phyloP scores from a whole-genome alignment of 495 filamentous ascomycete genomes.

The Hyaloscypha bicolor region DNA sequence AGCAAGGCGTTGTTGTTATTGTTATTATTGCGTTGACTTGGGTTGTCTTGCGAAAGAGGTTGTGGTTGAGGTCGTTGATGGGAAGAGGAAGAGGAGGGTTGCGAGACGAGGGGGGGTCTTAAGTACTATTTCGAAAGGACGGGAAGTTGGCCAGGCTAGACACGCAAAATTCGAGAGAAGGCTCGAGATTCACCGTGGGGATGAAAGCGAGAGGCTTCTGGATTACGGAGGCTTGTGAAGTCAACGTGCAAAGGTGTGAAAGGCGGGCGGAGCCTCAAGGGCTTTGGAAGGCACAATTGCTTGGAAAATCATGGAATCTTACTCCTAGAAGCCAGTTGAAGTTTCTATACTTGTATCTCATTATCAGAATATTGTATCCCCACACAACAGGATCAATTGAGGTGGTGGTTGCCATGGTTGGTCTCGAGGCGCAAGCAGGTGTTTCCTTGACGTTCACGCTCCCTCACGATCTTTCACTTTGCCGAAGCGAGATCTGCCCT shows the following conservation, averaged over 20 bases:
- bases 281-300: background rate
- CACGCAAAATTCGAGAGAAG: background rate
- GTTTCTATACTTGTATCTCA: background rate
- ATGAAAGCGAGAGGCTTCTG: background rate
- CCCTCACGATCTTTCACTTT: background rate
- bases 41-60: background rate
- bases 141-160: background rate
- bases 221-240: background rate
- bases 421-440: background rate
- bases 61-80: constrained; percentile 21
- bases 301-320: constrained; percentile 1
- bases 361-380: background rate
- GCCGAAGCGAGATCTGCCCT: constrained; percentile 4
- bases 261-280: background rate
- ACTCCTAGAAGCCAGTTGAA: background rate
- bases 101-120: constrained; percentile 4
- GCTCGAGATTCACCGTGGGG: background rate
- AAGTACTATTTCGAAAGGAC: constrained; percentile 19
- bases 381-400: background rate
- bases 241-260: background rate
- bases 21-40: background rate
- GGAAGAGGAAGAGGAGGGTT: constrained; percentile 4
- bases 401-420: background rate
- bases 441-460: background rate
- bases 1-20: background rate